A percentile compares a stretch with the other conserved stretches of the same genome.
phyloP scores from a whole-genome alignment of 257 asterid genomes.

The Leptodermis oblonga region DNA sequence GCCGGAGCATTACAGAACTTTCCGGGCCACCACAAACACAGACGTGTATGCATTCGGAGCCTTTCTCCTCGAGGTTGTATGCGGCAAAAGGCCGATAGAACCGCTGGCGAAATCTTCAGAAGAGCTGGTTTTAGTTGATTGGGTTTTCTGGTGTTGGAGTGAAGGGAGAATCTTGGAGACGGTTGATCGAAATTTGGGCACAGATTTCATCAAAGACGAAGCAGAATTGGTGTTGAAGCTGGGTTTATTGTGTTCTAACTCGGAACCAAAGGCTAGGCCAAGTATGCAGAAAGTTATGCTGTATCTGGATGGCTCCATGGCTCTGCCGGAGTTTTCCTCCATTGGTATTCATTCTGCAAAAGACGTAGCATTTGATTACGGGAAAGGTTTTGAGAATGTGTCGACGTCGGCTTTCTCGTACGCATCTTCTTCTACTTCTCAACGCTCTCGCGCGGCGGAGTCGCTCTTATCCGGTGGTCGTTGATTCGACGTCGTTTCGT shows the following conservation, averaged over 20 bases:
- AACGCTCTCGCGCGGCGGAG: too few species aligned
- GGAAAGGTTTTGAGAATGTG: background rate
- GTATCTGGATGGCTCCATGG: background rate
- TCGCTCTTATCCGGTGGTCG: too few species aligned
- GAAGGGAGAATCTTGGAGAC: constrained; percentile 6
- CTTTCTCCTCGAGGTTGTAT: constrained; percentile 56
- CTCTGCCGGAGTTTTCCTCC: background rate
- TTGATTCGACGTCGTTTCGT: too few species aligned
- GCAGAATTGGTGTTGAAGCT: constrained; percentile 47
- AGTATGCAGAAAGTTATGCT: background rate
- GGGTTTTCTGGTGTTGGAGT: constrained; percentile 24
- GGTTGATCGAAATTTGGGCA: constrained; percentile 42
- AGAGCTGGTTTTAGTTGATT: constrained; percentile 39
- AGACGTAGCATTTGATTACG: background rate
- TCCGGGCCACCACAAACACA: constrained; percentile 48
- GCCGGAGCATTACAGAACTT: constrained; percentile 56
- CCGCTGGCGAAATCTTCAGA: constrained; percentile 19
- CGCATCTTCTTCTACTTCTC: too few species aligned
- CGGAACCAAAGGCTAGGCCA: constrained; percentile 23
- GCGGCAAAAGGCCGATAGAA: constrained; percentile 64
- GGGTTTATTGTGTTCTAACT: constrained; percentile 47
- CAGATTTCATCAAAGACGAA: constrained; percentile 31
- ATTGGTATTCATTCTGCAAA: background rate
- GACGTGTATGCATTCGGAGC: constrained; percentile 68
- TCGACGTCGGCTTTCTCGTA: too few species aligned